Base-by-base conservation (phyloP, 2,329 filamentous ascomycete genomes). In the Penicillium brasilianum region DNA sequence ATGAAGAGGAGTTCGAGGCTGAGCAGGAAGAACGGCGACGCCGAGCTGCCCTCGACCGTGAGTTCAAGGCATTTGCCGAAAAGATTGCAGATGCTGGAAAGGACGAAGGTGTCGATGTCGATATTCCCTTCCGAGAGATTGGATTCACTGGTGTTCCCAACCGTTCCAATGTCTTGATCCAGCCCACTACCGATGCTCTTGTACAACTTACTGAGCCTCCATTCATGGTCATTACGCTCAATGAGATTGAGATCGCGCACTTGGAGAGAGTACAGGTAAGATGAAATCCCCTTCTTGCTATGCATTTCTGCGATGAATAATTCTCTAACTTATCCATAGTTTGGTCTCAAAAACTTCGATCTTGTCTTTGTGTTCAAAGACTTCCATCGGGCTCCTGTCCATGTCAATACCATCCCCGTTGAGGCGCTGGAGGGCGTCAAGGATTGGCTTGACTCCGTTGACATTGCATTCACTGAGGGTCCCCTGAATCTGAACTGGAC, bases 331-430 rank as follows among this genome's bases (percentile, higher is more conserved):
- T 60, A n/a, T 48, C 25, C 55, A 28, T 84, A 94, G 80, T 99
- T 99, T 72, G 96, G 95, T 36, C 85, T 99, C 63, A 97, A 98
- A 84, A 99, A 99, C 79, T 99, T 99, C 77, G 95, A 99, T 79
- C 88, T 99, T 77, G 95, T 99, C 20, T 93, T 98, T 73, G 91
- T 99, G 39, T 98, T 97, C 84, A 98, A 98, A 74, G 95, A 99
- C 80, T 98, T 97, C 78, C 87, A 90, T 57, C 88, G 93, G n/a
- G 80, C 92, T 2, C 94, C 94, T 1, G 90, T 90, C 59, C 95
- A 99, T 77, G 90, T 99, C 83, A 99, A 99, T 80, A 99, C 95
- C 7, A 98, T 99, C 65, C 96, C 95, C 0, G 92, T 99, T 25
- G 95, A 99, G 74, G 92, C 90, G 2, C 84, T 99, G 3, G 95